Evolutionary conservation across 116 monocot species (phyloP).

Genomic region (Phalaenopsis hybrid): DNA sequence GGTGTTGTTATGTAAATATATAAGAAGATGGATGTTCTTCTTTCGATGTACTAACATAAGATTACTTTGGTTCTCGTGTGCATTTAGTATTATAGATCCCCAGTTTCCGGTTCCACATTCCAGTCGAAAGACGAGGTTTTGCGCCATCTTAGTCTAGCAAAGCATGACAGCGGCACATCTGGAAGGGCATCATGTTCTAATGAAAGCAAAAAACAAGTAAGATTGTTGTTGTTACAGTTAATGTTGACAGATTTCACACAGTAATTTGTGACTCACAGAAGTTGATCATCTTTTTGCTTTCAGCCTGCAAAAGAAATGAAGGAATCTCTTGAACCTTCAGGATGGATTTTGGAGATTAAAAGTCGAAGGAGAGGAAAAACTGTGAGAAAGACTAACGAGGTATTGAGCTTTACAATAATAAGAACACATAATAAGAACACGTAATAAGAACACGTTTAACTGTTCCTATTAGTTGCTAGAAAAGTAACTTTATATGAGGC

Average conservation of each 20-base stretch:
- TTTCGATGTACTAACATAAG: not conserved
- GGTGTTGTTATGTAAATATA: too few species aligned
- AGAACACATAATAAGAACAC: too few species aligned
- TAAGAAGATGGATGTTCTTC: not conserved
- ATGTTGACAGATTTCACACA: not conserved
- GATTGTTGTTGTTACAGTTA: constrained; percentile 9
- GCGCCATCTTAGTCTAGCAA: constrained; percentile 20
- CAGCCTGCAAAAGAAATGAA: constrained; percentile 12
- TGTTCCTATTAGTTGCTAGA: too few species aligned
- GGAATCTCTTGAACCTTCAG: constrained; percentile 28
- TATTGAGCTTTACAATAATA: too few species aligned
- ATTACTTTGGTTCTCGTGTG: not conserved
- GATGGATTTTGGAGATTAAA: constrained; percentile 49
- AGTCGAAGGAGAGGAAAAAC: constrained; percentile 14
- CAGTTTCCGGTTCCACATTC: constrained; percentile 22
- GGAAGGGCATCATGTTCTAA: constrained; percentile 1
- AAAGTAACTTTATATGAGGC: too few species aligned
- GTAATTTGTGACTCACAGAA: not conserved
- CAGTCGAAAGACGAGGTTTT: constrained; percentile 31
- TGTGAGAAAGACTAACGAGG: not conserved
- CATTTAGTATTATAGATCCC: constrained; percentile 35
- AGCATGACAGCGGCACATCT: constrained; percentile 1
- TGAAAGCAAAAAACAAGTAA: constrained; percentile 20
- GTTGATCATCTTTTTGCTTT: not conserved
- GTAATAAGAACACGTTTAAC: too few species aligned